These are phyloP conservation scores for Collariella sp. DNA, from an alignment of 495 filamentous ascomycete genomes.

Conservation along the genomic window DNA sequence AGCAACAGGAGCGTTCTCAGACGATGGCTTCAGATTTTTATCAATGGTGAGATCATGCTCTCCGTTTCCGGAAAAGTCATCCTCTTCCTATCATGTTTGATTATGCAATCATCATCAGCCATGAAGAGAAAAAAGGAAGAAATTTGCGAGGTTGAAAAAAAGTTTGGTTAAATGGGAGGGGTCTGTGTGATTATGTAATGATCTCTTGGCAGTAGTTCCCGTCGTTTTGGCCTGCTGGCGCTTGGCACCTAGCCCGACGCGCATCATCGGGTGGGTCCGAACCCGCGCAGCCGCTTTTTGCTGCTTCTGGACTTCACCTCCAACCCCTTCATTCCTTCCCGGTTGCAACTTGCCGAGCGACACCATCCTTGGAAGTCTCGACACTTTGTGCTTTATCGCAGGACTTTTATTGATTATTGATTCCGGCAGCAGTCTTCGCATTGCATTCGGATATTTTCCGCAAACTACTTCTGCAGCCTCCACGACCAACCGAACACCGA, in stretches of 20 bases:
- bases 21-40: conserved; percentile 45
- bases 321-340: conserved; percentile 5
- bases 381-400: neutral
- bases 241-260: neutral
- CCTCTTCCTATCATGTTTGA: conserved; percentile 52
- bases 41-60: conserved; percentile 48
- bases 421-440: too few species aligned
- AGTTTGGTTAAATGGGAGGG: conserved; percentile 5
- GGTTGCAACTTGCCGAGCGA: neutral
- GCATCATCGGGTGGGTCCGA: conserved; percentile 10
- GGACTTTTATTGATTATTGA: too few species aligned
- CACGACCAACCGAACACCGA: neutral
- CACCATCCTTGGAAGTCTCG: neutral
- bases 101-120: conserved; percentile 49
- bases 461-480: neutral
- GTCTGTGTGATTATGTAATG: conserved; percentile 12
- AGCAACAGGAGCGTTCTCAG: neutral
- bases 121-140: conserved; percentile 20
- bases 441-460: neutral
- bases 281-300: conserved; percentile 2
- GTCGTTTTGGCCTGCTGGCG: too few species aligned
- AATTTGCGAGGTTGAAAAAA: conserved; percentile 6
- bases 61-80: conserved; percentile 39
- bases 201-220: neutral
- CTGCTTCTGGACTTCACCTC: conserved; percentile 14